phyloP scores from a whole-genome alignment of 441 rosid species.

The Adansonia madagascariensis region DNA sequence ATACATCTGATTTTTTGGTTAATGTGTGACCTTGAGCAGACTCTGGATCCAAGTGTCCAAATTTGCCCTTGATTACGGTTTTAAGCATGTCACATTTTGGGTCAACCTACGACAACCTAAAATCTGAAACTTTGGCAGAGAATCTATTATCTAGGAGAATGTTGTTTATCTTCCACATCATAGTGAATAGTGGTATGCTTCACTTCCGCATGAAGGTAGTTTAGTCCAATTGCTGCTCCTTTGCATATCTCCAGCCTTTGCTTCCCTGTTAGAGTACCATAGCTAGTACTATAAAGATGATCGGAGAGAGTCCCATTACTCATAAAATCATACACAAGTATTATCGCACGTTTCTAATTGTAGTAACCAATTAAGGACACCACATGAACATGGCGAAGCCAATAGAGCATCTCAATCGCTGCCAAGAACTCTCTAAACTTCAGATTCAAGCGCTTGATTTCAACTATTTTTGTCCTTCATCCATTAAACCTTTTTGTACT shows the following conservation, averaged over 20 bases:
- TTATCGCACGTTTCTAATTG: conserved; percentile 39
- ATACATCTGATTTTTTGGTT: background rate
- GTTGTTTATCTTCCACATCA: background rate
- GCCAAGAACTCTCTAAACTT: conserved; percentile 41
- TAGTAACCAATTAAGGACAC: conserved; percentile 48
- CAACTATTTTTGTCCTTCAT: conserved; percentile 14
- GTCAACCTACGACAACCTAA: background rate
- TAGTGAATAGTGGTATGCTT: background rate
- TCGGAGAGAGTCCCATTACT: conserved; percentile 35
- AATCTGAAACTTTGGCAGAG: background rate
- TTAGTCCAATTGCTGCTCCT: conserved; percentile 22
- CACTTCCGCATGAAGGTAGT: background rate
- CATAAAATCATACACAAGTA: conserved; percentile 45
- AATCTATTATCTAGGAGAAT: background rate
- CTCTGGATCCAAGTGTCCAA: background rate
- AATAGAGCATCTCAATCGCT: conserved; percentile 45
- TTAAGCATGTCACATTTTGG: background rate
- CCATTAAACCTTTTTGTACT: conserved; percentile 26
- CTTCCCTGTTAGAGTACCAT: conserved; percentile 36
- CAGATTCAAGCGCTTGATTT: conserved; percentile 38
- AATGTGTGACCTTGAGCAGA: background rate
- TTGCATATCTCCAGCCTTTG: conserved; percentile 21
- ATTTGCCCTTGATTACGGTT: background rate
- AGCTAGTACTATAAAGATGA: conserved; percentile 30
- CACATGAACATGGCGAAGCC: conserved; percentile 42